Conservation (phyloP, 805 yeast genomes). For the Candida adriatica region DNA sequence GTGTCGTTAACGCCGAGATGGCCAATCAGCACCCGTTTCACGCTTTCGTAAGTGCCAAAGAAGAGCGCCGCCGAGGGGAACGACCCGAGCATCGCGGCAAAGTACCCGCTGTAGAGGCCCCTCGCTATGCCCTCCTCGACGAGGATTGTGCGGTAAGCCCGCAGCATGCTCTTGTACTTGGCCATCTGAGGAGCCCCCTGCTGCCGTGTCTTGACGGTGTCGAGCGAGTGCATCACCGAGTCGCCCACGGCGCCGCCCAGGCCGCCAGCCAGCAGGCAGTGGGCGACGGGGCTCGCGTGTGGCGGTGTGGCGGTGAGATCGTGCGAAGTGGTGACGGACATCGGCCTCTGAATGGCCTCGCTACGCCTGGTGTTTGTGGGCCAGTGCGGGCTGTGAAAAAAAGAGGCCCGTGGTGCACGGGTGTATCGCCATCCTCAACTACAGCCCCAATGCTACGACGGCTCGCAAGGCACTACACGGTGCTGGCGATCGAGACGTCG, state of each 20-base stretch:
- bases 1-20: slow-evolving; percentile 70
- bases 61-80: slow-evolving; percentile 94
- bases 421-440: no score
- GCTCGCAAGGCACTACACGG: slow-evolving; percentile 51
- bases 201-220: slow-evolving; percentile 94
- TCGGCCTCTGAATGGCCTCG: no score
- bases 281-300: slow-evolving; percentile 37
- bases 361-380: background rate
- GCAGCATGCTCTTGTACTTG: slow-evolving; percentile 68
- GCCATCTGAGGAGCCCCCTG: slow-evolving; percentile 76
- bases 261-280: slow-evolving; percentile 84
- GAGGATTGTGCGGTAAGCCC: slow-evolving; percentile 71
- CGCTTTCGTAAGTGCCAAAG: slow-evolving; percentile 81
- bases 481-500: slow-evolving; percentile 84
- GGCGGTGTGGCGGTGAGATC: slow-evolving; percentile 9
- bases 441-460: no score
- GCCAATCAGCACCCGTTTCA: slow-evolving; percentile 64
- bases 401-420: background rate
- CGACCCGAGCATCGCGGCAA: slow-evolving; percentile 88
- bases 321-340: slow-evolving; percentile 9
- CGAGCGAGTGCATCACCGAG: slow-evolving; percentile 88
- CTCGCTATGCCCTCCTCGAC: slow-evolving; percentile 76
- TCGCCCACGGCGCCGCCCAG: slow-evolving; percentile 94
- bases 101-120: slow-evolving; percentile 89
- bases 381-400: background rate